Conservation (phyloP, 305 asterid genomes). For the Plantago lanceolata region DNA sequence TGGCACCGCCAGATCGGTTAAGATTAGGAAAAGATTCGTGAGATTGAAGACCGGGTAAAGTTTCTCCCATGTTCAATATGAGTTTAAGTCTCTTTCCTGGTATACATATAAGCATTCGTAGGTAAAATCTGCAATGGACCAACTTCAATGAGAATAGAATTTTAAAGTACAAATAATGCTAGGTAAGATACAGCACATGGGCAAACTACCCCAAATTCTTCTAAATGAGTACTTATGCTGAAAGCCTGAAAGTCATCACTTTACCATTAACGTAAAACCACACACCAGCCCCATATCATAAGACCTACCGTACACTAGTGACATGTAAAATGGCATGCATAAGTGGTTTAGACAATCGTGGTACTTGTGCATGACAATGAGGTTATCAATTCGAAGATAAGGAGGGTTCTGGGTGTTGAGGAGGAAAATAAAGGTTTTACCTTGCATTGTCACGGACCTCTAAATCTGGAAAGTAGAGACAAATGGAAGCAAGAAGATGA, state of each 20-base stretch:
- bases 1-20: conserved; percentile 43
- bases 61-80: conserved; percentile 55
- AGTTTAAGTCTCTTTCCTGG: conserved; percentile 84
- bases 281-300: not conserved
- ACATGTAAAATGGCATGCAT: not conserved
- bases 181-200: conserved; percentile 14
- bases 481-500: conserved; percentile 61
- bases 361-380: conserved; percentile 14
- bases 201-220: conserved; percentile 19
- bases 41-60: conserved; percentile 61
- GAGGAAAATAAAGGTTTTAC: conserved; percentile 33
- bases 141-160: conserved; percentile 26
- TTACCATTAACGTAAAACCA: not conserved
- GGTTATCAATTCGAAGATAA: conserved; percentile 9
- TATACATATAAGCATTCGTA: conserved; percentile 77
- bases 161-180: conserved; percentile 14
- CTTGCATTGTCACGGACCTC: conserved; percentile 95
- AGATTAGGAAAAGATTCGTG: conserved; percentile 44
- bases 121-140: conserved; percentile 62
- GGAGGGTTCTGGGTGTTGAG: not conserved
- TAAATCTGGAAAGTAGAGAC: conserved; percentile 88
- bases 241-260: not conserved
- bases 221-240: conserved; percentile 8
- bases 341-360: not conserved
- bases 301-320: not conserved